phyloP scores from a whole-genome alignment of 495 filamentous ascomycete genomes.

The Annulohypoxylon bovei region DNA sequence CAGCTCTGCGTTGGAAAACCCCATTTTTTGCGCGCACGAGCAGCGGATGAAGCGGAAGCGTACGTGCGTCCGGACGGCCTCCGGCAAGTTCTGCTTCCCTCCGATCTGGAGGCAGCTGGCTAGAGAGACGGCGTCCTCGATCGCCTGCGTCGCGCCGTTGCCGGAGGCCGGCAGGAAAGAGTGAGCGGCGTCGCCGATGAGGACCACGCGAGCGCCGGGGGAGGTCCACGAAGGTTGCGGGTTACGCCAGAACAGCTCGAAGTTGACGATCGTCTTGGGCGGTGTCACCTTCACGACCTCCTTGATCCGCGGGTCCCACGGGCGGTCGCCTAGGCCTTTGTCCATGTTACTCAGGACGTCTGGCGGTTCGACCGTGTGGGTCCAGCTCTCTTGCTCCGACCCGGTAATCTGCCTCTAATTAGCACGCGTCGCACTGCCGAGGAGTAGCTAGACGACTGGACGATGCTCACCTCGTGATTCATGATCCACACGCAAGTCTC shows the following conservation, averaged over 20 bases:
- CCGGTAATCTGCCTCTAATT: slow-evolving; percentile 53
- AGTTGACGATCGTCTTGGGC: slow-evolving; percentile 67
- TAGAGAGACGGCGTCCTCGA: slow-evolving; percentile 74
- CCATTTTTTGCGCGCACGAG: slow-evolving; percentile 64
- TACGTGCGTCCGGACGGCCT: slow-evolving; percentile 60
- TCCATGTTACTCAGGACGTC: slow-evolving; percentile 65
- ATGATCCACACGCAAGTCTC: slow-evolving; percentile 66
- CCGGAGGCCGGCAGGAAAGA: slow-evolving; percentile 73
- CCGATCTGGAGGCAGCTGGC: slow-evolving; percentile 69
- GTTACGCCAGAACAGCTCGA: slow-evolving; percentile 73
- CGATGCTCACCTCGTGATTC: slow-evolving; percentile 62
- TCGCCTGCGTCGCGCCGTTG: slow-evolving; percentile 75
- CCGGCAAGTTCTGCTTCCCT: slow-evolving; percentile 53
- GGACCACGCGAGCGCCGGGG: slow-evolving; percentile 65
- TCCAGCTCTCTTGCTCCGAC: slow-evolving; percentile 62
- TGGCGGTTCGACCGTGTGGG: slow-evolving; percentile 60
- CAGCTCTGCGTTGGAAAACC: slow-evolving; percentile 65
- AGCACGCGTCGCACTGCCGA: slow-evolving; percentile 6
- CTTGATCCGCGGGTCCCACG: slow-evolving; percentile 66
- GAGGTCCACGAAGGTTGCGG: slow-evolving; percentile 72
- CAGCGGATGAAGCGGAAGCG: slow-evolving; percentile 66
- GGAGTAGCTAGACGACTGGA: not conserved
- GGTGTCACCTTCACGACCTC: slow-evolving; percentile 68
- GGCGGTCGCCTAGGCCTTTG: slow-evolving; percentile 50
- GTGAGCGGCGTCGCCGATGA: slow-evolving; percentile 75